Evolutionary conservation across 768 basidiomycete genomes (phyloP), one percentile per base, ranked within the genome.

Genomic region (Plicaturopsis crispa): DNA sequence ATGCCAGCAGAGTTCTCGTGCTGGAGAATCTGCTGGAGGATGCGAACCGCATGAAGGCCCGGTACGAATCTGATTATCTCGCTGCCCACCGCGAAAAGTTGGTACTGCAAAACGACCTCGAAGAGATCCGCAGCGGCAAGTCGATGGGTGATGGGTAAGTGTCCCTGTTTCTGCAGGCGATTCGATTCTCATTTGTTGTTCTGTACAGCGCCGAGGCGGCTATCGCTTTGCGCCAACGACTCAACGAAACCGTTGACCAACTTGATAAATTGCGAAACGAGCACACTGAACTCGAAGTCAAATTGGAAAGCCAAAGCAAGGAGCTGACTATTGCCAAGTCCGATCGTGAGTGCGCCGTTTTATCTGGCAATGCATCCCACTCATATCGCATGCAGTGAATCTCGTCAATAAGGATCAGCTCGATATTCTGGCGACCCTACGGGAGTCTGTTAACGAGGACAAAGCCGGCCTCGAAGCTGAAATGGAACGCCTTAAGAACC

Each of bases 391-490:
- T 24, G 10, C 50, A 94, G 92, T 97, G 52, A 85, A 77, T 32
- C 72, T 98, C 31, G 84, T 97, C 32, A 86, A 91, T 66, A 90
- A 88, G 56, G 91, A 96, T 54, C 90, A 97, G 55, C 66, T 92
- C 16, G 92, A 93, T 37, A 90, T 93, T 41, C 78, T 98, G 22
- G 72, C 80, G 2, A 79, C 79, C 5, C 64, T 96, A 19, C 80
- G 93, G 30, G 88, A 90, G 42, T 90, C 86, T 2, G 86, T 94
- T 31, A 84, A 82, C 52, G 82, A 86, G 54, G 93, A 97, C 59
- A 91, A 91, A 57, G 69, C 70, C 10, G 73, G 65, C 11, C 69
- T 93, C 7, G 85, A 86, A 52, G 65, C 62, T 2, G 85, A 93
- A 39, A 57, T 85, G 24, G 70, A 70, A 19, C 68, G 68, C 24